phyloP scores from a whole-genome alignment of 768 basidiomycete genomes.

The Russula abietina region DNA sequence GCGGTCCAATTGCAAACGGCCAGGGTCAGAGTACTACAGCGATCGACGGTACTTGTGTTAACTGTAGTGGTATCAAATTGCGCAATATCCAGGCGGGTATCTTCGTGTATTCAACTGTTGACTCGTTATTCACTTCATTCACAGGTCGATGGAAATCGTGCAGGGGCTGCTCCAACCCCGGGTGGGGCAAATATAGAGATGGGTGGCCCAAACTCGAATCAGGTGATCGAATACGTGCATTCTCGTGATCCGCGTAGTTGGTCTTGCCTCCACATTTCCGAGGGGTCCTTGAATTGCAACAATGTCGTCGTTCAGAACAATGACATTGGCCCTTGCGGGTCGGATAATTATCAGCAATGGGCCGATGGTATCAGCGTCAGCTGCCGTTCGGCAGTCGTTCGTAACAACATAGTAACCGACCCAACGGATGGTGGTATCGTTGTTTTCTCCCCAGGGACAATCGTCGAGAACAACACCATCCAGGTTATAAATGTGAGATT shows the following conservation, averaged over 20 bases:
- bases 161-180: slow-evolving; percentile 41
- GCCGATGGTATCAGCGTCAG: slow-evolving; percentile 76
- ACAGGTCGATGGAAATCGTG: slow-evolving; percentile 75
- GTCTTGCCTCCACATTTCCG: slow-evolving; percentile 74
- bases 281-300: slow-evolving; percentile 61
- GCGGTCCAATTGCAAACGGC: slow-evolving; percentile 56
- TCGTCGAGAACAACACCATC: slow-evolving; percentile 72
- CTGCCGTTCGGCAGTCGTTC: slow-evolving; percentile 55
- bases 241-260: slow-evolving; percentile 74
- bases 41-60: slow-evolving; percentile 56
- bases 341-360: slow-evolving; percentile 62
- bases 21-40: slow-evolving; percentile 69
- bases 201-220: slow-evolving; percentile 68
- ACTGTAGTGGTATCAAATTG: slow-evolving; percentile 54
- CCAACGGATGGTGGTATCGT: slow-evolving; percentile 80
- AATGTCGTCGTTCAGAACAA: slow-evolving; percentile 69
- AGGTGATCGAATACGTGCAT: slow-evolving; percentile 71
- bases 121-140: neutral
- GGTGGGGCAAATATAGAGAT: slow-evolving; percentile 83
- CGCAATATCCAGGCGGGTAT: slow-evolving; percentile 64
- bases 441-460: slow-evolving; percentile 64
- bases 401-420: slow-evolving; percentile 62
- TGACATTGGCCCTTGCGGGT: slow-evolving; percentile 75
- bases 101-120: neutral
- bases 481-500: slow-evolving; percentile 56